phyloP scores from a whole-genome alignment of 2,329 filamentous ascomycete genomes.

The Tympanopsis confertula region DNA sequence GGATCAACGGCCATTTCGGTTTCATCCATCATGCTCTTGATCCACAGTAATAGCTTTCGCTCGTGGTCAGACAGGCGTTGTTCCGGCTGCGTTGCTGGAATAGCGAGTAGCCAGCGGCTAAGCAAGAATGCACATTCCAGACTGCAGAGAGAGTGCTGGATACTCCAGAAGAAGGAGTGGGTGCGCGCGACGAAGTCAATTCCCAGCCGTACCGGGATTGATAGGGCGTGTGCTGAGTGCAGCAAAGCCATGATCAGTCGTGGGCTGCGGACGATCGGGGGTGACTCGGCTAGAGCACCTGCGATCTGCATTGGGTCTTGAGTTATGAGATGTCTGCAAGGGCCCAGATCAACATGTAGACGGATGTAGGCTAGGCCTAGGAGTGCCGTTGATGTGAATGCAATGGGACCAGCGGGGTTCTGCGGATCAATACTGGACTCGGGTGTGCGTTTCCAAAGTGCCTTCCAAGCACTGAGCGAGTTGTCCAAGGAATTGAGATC shows the following conservation, averaged over 20 bases:
- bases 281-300: constrained; percentile 26
- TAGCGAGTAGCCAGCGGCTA: constrained; percentile 24
- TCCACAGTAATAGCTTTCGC: constrained; percentile 9
- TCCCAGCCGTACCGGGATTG: constrained; percentile 38
- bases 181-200: constrained; percentile 38
- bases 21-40: constrained; percentile 11
- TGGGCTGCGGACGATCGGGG: constrained; percentile 26
- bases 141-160: constrained; percentile 40
- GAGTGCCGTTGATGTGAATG: constrained; percentile 35
- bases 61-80: constrained; percentile 7
- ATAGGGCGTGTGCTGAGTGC: constrained; percentile 39
- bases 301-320: constrained; percentile 33
- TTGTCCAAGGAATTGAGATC: constrained; percentile 29
- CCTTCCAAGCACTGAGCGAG: constrained; percentile 36
- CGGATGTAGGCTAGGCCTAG: constrained; percentile 32
- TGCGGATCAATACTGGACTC: constrained; percentile 40
- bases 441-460: constrained; percentile 35
- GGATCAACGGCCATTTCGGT: constrained; percentile 7
- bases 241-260: constrained; percentile 34
- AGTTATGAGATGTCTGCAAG: constrained; percentile 30
- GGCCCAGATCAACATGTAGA: constrained; percentile 31
- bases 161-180: constrained; percentile 41
- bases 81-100: constrained; percentile 6
- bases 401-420: constrained; percentile 37
- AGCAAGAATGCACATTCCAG: constrained; percentile 36